Conservation (phyloP, 208 protist genomes). For the Angomonas deanei region DNA sequence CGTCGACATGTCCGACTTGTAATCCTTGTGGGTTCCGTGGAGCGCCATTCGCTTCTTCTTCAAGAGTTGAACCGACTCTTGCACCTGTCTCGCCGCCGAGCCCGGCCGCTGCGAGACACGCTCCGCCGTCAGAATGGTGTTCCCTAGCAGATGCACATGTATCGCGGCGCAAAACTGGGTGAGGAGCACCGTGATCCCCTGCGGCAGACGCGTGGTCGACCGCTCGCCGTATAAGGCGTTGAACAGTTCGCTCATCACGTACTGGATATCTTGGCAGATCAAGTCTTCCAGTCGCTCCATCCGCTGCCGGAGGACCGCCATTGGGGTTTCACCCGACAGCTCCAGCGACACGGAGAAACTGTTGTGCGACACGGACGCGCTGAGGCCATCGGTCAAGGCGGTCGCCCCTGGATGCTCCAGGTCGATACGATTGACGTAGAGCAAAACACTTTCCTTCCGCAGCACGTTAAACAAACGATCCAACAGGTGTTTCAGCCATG, state of each 20-base stretch:
- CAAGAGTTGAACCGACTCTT: constrained; percentile 27
- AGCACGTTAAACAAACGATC: constrained; percentile 72
- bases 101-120: constrained; percentile 8
- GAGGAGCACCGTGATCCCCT: constrained; percentile 68
- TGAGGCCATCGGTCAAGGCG: background rate
- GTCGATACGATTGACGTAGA: constrained; percentile 83
- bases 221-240: constrained; percentile 63
- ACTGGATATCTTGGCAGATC: constrained; percentile 82
- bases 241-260: constrained; percentile 78
- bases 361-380: background rate
- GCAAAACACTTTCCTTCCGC: constrained; percentile 65
- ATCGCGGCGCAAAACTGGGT: constrained; percentile 72
- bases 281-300: constrained; percentile 65
- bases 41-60: constrained; percentile 43
- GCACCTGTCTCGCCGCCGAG: constrained; percentile 15
- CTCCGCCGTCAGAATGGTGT: constrained; percentile 15
- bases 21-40: constrained; percentile 15
- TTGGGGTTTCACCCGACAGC: background rate
- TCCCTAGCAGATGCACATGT: constrained; percentile 71
- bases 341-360: background rate
- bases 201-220: constrained; percentile 59
- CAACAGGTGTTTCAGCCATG: constrained; percentile 75
- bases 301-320: constrained; percentile 14
- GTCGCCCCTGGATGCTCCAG: constrained; percentile 21
- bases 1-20: constrained; percentile 16